Evolutionary conservation across 768 basidiomycete species (phyloP).

Genomic region (Lentinula aciculospora): DNA sequence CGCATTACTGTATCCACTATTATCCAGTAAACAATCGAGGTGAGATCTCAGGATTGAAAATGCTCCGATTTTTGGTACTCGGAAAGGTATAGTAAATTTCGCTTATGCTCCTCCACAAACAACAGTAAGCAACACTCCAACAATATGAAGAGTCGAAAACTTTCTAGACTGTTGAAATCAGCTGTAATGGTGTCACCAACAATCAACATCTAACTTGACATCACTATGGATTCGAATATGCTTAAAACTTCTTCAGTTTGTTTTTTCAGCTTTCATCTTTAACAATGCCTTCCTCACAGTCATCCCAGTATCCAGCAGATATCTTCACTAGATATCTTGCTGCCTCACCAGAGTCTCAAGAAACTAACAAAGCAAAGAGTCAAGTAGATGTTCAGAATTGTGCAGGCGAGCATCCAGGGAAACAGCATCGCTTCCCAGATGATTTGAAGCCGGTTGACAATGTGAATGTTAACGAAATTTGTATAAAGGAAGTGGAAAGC

Average conservation of each 20-base stretch:
- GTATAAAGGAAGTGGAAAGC: background rate
- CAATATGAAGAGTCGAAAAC: no score
- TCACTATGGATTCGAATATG: background rate
- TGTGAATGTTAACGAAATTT: background rate
- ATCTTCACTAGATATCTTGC: background rate
- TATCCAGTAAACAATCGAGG: no score
- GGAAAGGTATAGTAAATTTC: no score
- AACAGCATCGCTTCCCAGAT: background rate
- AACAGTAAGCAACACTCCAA: no score
- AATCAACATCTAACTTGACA: background rate
- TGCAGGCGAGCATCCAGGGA: background rate
- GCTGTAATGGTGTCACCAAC: background rate
- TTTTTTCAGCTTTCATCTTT: background rate
- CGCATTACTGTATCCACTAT: no score
- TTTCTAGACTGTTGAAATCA: no score
- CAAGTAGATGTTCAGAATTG: background rate
- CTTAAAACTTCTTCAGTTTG: background rate
- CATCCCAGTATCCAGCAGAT: background rate
- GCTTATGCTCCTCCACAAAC: no score
- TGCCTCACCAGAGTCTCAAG: background rate
- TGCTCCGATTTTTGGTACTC: no score
- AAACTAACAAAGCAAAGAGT: background rate
- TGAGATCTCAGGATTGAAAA: no score
- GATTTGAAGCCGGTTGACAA: background rate
- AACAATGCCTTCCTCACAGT: background rate